A percentile compares a stretch with the other conserved stretches of the same genome.
Conservation (phyloP, 1,284 basidiomycete species). For the Leccinum pachyderme region DNA sequence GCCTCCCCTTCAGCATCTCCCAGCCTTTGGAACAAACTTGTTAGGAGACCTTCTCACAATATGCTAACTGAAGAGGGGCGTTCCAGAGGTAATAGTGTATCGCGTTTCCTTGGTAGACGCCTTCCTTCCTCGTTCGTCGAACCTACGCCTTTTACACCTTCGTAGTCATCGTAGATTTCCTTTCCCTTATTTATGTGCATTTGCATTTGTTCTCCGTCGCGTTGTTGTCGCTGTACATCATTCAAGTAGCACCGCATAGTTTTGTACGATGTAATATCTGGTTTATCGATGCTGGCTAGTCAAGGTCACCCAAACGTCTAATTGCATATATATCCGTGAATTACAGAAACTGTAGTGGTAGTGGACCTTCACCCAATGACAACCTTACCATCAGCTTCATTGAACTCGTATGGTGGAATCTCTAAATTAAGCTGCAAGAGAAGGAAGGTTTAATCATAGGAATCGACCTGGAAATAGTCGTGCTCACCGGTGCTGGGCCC, state of each 20-base stretch:
- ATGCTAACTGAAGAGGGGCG: constrained; percentile 12
- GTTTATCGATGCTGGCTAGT: not conserved
- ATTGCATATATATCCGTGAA: constrained; percentile 21
- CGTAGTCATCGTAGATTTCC: not conserved
- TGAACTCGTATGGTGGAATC: constrained; percentile 85
- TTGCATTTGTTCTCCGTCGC: not conserved
- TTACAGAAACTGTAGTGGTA: constrained; percentile 20
- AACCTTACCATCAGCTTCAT: constrained; percentile 86
- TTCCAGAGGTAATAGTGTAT: constrained; percentile 17
- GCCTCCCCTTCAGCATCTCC: constrained; percentile 10
- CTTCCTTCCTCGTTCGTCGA: constrained; percentile 9
- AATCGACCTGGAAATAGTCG: constrained; percentile 1
- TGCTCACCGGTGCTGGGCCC: constrained; percentile 86
- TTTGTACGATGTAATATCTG: not conserved
- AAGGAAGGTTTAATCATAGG: constrained; percentile 11
- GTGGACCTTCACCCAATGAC: constrained; percentile 73
- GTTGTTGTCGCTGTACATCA: not conserved
- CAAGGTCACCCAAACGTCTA: constrained; percentile 20
- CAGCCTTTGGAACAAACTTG: constrained; percentile 27
- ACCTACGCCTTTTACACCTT: constrained; percentile 3
- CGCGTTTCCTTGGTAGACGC: constrained; percentile 20
- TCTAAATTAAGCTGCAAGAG: constrained; percentile 85
- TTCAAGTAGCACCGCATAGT: not conserved
- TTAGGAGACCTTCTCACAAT: constrained; percentile 19
- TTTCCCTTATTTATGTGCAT: not conserved